Base-by-base conservation (phyloP, 768 basidiomycete genomes). In the Mrakia hoshinonis region DNA sequence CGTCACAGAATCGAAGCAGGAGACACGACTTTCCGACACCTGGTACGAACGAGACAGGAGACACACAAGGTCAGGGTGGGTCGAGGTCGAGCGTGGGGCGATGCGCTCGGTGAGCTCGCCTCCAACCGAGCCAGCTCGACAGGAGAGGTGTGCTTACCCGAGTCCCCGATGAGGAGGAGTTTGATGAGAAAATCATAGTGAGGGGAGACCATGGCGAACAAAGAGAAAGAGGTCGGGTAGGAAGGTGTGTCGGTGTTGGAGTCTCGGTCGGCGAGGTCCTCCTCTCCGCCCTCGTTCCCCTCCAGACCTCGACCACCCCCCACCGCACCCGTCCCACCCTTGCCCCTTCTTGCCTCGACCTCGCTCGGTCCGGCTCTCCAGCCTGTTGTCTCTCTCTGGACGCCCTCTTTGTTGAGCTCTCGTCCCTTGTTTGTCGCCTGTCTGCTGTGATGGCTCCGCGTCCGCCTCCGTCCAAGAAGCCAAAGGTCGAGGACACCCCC, bases 1-100 rank as follows among this genome's bases (percentile, higher is more conserved):
- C 96, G 83, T 98, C 96, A 79, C 93, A 97, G 86, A 99, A 99
- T 75, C 92, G 89, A 73, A 92, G 85, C 66, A 93, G 84, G n/a
- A 93, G 84, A 82, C 82, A 82, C 68, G 94, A 98, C 84, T 99
- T 94, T 74, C 95, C 92, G 76, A 96, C 94, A 81, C 92, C 92
- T 77, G 76, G 74, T 65, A 46, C 4, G 52, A 72, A 73, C 67
- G 74, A 75, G 61, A 75, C 74, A 39, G 88, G 49, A n/a, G 61
- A 63, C 39, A n/a, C 38, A 52, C 22, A 34, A n/a, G 67, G 11
- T 36, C 10, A 39, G 10, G 46, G 36, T 55, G 46, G 55, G 71
- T 13, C 2, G 36, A 12, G 3, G 24, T 34, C n/a, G 48, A 10
- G n/a, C 4, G 68, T 60, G 31, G 20, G 51, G 31, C 26, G 52